These are phyloP conservation scores for Pisolithus albus DNA, from an alignment of 768 basidiomycete genomes.

Conservation along the genomic window DNA sequence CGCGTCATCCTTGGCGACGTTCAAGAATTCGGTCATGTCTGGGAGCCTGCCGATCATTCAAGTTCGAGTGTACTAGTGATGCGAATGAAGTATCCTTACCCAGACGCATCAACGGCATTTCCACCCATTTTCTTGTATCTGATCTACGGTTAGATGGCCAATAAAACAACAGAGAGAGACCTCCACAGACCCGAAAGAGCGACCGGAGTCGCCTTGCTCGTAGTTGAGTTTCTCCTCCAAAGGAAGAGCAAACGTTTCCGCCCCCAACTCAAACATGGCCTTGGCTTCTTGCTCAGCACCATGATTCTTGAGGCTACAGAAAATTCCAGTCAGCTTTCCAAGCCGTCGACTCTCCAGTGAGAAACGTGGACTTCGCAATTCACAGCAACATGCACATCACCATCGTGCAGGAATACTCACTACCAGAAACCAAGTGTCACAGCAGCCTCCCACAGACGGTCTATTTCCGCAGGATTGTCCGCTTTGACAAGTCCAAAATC, in stretches of 20 bases:
- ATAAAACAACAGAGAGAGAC: not conserved
- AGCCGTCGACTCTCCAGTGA: not conserved
- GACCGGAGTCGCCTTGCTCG: conserved; percentile 37
- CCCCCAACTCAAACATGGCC: conserved; percentile 38
- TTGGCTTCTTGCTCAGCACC: conserved; percentile 30
- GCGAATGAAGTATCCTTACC: not conserved
- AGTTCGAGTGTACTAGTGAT: not conserved
- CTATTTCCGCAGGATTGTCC: conserved; percentile 32
- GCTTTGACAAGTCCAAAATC: conserved; percentile 35
- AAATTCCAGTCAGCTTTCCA: not conserved
- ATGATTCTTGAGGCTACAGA: conserved; percentile 37
- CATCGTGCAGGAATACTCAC: conserved; percentile 24
- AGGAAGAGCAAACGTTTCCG: conserved; percentile 33
- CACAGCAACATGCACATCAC: too few relatives aligned
- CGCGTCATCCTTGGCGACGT: conserved; percentile 63
- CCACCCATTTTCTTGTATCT: conserved; percentile 59
- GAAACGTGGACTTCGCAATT: not conserved
- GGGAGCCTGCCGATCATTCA: conserved; percentile 12
- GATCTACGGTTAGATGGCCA: not conserved
- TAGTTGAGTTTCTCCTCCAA: conserved; percentile 37
- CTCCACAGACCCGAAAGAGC: conserved; percentile 32
- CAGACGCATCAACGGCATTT: conserved; percentile 49
- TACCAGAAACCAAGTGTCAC: conserved; percentile 50
- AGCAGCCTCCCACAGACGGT: conserved; percentile 41
- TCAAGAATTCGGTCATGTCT: conserved; percentile 59